Base-by-base conservation (phyloP, 225 moss, liverwort and hornwort genomes). In the Neckera pumila region DNA sequence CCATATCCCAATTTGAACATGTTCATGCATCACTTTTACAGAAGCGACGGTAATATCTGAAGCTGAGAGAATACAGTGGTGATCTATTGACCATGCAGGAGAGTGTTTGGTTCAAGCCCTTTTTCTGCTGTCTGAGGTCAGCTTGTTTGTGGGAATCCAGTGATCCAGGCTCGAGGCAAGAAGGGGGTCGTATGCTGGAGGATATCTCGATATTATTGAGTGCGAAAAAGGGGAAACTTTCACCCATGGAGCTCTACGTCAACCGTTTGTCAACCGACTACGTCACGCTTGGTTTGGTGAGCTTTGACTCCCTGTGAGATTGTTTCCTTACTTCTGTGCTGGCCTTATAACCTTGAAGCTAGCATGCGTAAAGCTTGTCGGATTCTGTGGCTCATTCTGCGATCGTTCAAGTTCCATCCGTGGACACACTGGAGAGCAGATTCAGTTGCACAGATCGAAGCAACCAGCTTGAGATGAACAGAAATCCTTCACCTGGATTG, bases 91-190 rank as follows among this genome's bases (percentile, higher is more conserved):
- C 84, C 86, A 76, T 86, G 91, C 95, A 98, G 95, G 96, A 97
- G 80, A 94, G 92, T 84, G 91, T 90, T 45, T 94, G 92, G 92
- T 96, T 96, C 90, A 96, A 96, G 91, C 92, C 96, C 59, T 91
- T 93, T 87, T 96, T 82, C 71, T 93, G 94, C 58, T 97, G 93
- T 89, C 88, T 98, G 90, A 94, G 94, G 87, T 90, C 94, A 58
- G 95, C 94, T 88, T 98, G 97, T 88, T 92, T 91, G 90, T 98
- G 96, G 94, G 97, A 98, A 91, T 95, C 95, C 80, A 91, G 89
- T 84, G 95, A 94, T 76, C 92, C 91, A 79, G 90, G 94, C 89
- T 90, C 87, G 54, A 90, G 93, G 49, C 94, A 93, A 80, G 96
- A 98, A 80, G 98, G 92, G 26, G 91, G 91, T 62, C 92, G 90